phyloP scores from a whole-genome alignment of 176 grass and related monocot genomes.

The Phoenix roebelenii region DNA sequence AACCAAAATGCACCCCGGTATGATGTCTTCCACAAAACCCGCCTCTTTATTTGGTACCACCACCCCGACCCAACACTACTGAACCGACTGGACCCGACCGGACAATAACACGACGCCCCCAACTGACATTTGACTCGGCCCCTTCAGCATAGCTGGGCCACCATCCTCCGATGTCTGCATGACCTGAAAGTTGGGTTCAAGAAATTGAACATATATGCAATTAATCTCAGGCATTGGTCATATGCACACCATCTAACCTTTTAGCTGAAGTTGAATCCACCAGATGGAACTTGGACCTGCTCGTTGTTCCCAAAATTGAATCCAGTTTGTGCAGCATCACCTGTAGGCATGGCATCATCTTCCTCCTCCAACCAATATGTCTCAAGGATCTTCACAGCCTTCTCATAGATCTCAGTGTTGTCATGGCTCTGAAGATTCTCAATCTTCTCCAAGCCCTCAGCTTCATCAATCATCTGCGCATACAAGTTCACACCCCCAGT shows the following conservation, averaged over 20 bases:
- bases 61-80: constrained; percentile 41
- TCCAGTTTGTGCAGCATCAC: constrained; percentile 47
- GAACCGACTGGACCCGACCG: constrained; percentile 51
- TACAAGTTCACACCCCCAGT: constrained; percentile 58
- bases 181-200: constrained; percentile 15
- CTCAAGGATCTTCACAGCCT: constrained; percentile 87
- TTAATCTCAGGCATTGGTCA: neutral
- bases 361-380: constrained; percentile 86
- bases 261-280: constrained; percentile 78
- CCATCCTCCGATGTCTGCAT: constrained; percentile 23
- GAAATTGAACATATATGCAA: neutral
- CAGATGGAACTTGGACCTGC: constrained; percentile 46
- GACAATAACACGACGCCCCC: constrained; percentile 45
- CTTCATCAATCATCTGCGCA: constrained; percentile 80
- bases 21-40: constrained; percentile 29
- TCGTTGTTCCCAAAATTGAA: constrained; percentile 50
- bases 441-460: constrained; percentile 92
- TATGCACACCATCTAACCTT: constrained; percentile 11
- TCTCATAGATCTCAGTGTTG: constrained; percentile 87
- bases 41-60: constrained; percentile 44
- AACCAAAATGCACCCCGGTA: constrained; percentile 31
- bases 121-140: constrained; percentile 37
- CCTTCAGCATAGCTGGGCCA: constrained; percentile 45
- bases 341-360: constrained; percentile 45
- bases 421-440: constrained; percentile 95